Evolutionary conservation across 306 rosid genomes (phyloP).

Genomic region (Malus sylvestris): DNA sequence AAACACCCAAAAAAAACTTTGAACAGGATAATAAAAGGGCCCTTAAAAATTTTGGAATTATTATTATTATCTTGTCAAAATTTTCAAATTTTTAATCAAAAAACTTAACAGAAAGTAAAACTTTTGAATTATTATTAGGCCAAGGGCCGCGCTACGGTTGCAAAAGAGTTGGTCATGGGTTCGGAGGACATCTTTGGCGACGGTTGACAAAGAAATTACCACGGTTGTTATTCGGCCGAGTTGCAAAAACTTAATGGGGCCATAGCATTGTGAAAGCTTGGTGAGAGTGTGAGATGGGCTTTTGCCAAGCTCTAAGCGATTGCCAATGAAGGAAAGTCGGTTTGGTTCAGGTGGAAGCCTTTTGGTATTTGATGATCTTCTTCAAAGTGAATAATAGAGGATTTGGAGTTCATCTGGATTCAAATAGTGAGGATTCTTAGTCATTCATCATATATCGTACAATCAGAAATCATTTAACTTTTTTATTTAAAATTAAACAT

Average conservation of each 20-base stretch:
- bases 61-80: too few relatives aligned
- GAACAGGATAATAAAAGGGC: too few relatives aligned
- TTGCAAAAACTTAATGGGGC: conserved; percentile 27
- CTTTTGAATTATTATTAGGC: too few relatives aligned
- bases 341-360: conserved; percentile 42
- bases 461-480: too few relatives aligned
- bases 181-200: conserved; percentile 23
- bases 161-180: conserved; percentile 26
- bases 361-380: not conserved
- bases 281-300: conserved; percentile 30
- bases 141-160: not conserved
- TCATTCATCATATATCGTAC: too few relatives aligned
- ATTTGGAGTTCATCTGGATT: too few relatives aligned
- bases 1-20: too few relatives aligned
- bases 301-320: conserved; percentile 36
- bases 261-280: conserved; percentile 23
- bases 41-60: too few relatives aligned
- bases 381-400: not conserved
- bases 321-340: conserved; percentile 36
- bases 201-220: conserved; percentile 17
- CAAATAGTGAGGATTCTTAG: too few relatives aligned
- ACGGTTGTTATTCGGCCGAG: conserved; percentile 29
- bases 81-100: too few relatives aligned
- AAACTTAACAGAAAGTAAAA: too few relatives aligned
- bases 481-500: too few relatives aligned